Conservation (phyloP, 2,329 filamentous ascomycete genomes). For the Mycosphaerella arachidis region DNA sequence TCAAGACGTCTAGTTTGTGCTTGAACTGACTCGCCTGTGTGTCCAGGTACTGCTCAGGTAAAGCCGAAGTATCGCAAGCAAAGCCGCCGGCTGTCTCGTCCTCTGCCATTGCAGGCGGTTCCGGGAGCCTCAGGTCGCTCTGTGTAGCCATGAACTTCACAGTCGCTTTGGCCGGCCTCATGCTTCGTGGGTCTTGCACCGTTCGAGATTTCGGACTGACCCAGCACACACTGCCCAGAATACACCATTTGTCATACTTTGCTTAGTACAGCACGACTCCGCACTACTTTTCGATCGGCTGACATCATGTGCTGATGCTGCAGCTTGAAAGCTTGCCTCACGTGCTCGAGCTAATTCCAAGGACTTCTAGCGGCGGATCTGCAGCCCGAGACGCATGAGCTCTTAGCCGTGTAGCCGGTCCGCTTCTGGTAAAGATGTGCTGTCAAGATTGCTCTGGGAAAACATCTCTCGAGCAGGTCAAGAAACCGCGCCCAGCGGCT, state of each 20-base stretch:
- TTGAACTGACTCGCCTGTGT: slow-evolving; percentile 9
- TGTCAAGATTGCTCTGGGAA: not conserved
- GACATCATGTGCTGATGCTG: not conserved
- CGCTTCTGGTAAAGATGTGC: not conserved
- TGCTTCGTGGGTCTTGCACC: too few relatives aligned
- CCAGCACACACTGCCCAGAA: too few relatives aligned
- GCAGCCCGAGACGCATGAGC: not conserved
- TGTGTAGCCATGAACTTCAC: too few relatives aligned
- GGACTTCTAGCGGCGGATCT: too few relatives aligned
- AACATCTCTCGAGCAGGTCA: not conserved
- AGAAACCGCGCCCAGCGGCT: not conserved
- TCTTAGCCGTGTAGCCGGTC: not conserved
- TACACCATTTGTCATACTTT: not conserved
- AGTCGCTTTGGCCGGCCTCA: too few relatives aligned
- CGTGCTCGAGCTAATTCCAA: not conserved
- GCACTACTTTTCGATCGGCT: not conserved
- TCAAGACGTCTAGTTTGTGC: slow-evolving; percentile 12
- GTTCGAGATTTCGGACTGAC: too few relatives aligned
- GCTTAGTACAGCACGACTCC: not conserved
- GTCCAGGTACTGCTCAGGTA: slow-evolving; percentile 10
- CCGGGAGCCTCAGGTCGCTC: not conserved
- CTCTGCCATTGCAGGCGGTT: not conserved
- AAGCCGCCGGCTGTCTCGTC: not conserved
- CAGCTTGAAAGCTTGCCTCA: not conserved
- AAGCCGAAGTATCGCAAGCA: not conserved